These are phyloP conservation scores for Daucus carota DNA, from an alignment of 129 eudicot species.

Conservation along the genomic window DNA sequence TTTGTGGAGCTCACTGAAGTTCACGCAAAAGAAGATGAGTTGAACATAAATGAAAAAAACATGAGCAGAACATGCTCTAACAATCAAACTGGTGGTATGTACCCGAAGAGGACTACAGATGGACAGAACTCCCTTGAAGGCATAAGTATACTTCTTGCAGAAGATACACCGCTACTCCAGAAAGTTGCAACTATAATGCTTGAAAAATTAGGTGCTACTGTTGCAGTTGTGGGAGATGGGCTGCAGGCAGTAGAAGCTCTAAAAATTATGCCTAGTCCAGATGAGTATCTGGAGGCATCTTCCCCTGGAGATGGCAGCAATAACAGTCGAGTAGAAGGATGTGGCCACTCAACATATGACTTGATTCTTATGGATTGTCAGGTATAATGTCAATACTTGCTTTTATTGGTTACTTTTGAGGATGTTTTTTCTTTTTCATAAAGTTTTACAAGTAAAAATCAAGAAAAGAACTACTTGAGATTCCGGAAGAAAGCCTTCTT, in stretches of 20 bases:
- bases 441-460: no score
- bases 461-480: no score
- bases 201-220: constrained; percentile 76
- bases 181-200: constrained; percentile 93
- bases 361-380: constrained; percentile 97
- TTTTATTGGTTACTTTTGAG: no score
- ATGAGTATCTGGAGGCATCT: constrained; percentile 16
- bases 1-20: constrained; percentile 42
- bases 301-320: constrained; percentile 13
- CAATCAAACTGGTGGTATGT: constrained; percentile 15
- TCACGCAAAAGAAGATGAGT: constrained; percentile 22
- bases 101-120: constrained; percentile 24
- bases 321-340: constrained; percentile 14
- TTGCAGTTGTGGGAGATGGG: constrained; percentile 81
- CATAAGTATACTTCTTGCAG: constrained; percentile 67
- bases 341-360: constrained; percentile 36
- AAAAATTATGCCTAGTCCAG: constrained; percentile 20
- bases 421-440: no score
- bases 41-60: constrained; percentile 19
- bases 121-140: constrained; percentile 58
- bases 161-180: constrained; percentile 83
- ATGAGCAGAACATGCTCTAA: constrained; percentile 13
- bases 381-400: constrained; percentile 26
- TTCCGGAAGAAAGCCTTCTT: neutral
- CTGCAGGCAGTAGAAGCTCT: constrained; percentile 80